phyloP scores from a whole-genome alignment of 352 stramenopile species.

The Thalassiosira ordinaria region DNA sequence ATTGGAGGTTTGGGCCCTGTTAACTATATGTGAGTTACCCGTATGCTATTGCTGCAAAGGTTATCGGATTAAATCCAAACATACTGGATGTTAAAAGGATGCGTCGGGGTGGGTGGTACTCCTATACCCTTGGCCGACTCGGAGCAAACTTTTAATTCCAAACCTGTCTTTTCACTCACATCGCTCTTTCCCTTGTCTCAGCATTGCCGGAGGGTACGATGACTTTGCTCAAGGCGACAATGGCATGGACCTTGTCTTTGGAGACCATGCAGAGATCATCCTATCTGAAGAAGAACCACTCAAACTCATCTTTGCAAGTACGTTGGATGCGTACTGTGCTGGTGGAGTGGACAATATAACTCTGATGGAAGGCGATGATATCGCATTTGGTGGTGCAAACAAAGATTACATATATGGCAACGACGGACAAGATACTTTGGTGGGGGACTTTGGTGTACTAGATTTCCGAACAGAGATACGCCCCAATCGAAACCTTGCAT shows the following conservation, averaged over 20 bases:
- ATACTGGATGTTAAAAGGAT: too few relatives aligned
- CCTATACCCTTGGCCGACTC: too few relatives aligned
- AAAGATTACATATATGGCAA: constrained; percentile 47
- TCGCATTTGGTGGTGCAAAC: constrained; percentile 51
- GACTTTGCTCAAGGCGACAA: constrained; percentile 42
- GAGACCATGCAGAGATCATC: constrained; percentile 47
- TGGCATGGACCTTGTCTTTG: constrained; percentile 54
- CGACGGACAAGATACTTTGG: constrained; percentile 44
- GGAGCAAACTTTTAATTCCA: too few relatives aligned
- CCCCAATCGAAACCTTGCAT: constrained; percentile 20
- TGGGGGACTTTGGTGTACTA: constrained; percentile 30
- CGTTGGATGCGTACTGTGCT: constrained; percentile 23
- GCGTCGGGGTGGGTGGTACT: too few relatives aligned
- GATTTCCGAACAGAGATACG: constrained; percentile 19
- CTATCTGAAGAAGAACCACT: constrained; percentile 25
- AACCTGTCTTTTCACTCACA: too few relatives aligned
- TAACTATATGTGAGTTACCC: too few relatives aligned
- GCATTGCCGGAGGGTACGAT: constrained; percentile 3
- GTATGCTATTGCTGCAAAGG: too few relatives aligned
- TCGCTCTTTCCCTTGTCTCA: not conserved
- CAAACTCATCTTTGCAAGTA: constrained; percentile 38
- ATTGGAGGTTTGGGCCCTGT: not conserved
- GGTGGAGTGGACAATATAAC: constrained; percentile 43
- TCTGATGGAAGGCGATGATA: constrained; percentile 40
- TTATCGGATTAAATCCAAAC: too few relatives aligned